Evolutionary conservation across 202 grass and related monocot species (phyloP).

Genomic region (Eragrostis tef): DNA sequence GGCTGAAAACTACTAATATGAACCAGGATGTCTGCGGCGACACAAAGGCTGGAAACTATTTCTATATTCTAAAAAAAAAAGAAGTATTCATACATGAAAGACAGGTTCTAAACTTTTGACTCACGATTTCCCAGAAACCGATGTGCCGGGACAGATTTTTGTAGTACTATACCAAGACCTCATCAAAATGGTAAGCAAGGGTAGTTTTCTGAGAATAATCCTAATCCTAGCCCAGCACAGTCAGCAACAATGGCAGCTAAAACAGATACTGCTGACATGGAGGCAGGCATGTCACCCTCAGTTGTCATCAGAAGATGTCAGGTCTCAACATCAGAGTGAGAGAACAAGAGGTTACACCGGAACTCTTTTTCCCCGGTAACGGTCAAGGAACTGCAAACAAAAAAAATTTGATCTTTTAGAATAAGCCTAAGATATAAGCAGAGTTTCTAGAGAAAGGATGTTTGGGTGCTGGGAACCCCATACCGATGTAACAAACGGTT

Average conservation of each 20-base stretch:
- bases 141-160: background rate
- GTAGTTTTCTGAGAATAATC: conserved; percentile 43
- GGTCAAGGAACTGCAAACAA: conserved; percentile 60
- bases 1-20: no score
- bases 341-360: conserved; percentile 39
- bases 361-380: conserved; percentile 55
- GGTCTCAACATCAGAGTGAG: background rate
- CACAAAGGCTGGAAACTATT: no score
- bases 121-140: background rate
- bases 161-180: background rate
- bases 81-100: background rate
- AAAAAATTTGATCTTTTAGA: conserved; percentile 11
- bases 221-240: conserved; percentile 14
- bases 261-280: background rate
- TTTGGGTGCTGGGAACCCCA: conserved; percentile 13
- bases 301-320: conserved; percentile 9
- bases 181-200: background rate
- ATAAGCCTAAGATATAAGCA: background rate
- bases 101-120: background rate
- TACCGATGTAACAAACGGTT: conserved; percentile 85
- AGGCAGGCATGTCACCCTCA: background rate
- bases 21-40: no score
- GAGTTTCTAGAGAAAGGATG: background rate
- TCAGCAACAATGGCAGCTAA: background rate
- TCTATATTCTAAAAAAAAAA: no score